A percentile compares a stretch with the other conserved stretches of the same genome.
Evolutionary conservation across 176 grass and related monocot species (phyloP).

Genomic region (Saccharum spontaneum): DNA sequence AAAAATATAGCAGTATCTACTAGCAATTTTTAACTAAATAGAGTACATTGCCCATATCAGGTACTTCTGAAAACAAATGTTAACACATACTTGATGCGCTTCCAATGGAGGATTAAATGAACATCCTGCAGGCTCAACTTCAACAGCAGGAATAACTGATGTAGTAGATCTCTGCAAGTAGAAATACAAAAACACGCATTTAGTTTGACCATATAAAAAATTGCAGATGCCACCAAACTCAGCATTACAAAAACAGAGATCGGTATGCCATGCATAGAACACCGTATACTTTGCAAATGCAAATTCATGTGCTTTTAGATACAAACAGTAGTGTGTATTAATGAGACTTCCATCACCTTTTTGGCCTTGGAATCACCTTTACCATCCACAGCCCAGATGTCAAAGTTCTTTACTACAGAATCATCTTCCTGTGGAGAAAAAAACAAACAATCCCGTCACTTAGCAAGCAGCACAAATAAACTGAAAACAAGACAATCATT

Average conservation of each 20-base stretch:
- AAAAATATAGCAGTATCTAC: background rate
- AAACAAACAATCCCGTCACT: background rate
- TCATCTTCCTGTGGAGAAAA: constrained; percentile 41
- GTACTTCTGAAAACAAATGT: constrained; percentile 2
- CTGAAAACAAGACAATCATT: background rate
- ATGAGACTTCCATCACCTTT: constrained; percentile 45
- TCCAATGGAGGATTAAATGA: constrained; percentile 92
- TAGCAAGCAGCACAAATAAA: constrained; percentile 15
- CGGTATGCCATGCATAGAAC: background rate
- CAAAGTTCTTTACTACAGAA: constrained; percentile 40
- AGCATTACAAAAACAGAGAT: background rate
- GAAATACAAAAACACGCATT: background rate
- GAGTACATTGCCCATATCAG: background rate
- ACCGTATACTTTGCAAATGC: background rate
- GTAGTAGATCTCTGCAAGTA: constrained; percentile 48
- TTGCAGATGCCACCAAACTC: background rate
- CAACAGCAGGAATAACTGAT: constrained; percentile 73
- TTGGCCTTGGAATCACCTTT: constrained; percentile 41
- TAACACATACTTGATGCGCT: constrained; percentile 73
- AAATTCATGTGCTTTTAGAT: background rate
- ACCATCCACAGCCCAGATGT: constrained; percentile 63
- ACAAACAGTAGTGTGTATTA: background rate
- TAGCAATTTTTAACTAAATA: background rate
- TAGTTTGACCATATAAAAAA: background rate
- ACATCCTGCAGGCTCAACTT: constrained; percentile 83